Evolutionary conservation across 148 eudicot genomes (phyloP).

Genomic region (Diospyros kaki): DNA sequence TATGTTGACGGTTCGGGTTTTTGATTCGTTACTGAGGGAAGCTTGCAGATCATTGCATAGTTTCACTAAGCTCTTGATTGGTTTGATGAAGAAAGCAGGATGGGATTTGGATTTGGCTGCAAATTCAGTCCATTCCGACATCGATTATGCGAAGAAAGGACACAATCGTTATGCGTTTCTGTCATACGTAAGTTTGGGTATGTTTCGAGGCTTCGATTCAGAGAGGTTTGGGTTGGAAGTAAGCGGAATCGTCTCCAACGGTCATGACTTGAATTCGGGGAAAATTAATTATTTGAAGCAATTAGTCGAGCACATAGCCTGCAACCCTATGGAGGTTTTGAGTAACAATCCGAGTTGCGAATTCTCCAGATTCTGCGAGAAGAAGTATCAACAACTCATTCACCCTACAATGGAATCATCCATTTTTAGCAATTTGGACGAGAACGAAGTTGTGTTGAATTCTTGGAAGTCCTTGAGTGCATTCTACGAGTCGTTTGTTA

Average conservation of each 20-base stretch:
- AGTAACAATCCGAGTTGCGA: conserved; percentile 52
- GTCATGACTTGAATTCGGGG: conserved; percentile 15
- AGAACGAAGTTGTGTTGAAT: conserved; percentile 49
- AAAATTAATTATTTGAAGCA: conserved; percentile 35
- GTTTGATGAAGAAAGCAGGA: conserved; percentile 67
- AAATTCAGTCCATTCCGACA: conserved; percentile 46
- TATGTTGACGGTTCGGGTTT: conserved; percentile 59
- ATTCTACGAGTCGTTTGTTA: conserved; percentile 73
- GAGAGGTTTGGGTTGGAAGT: conserved; percentile 44
- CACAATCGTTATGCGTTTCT: conserved; percentile 68
- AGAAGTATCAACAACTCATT: conserved; percentile 72
- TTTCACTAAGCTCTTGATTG: conserved; percentile 69
- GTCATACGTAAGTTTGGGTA: conserved; percentile 69
- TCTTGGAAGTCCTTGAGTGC: conserved; percentile 79
- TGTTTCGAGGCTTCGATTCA: conserved; percentile 76
- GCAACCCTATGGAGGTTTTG: conserved; percentile 65
- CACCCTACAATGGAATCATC: conserved; percentile 88
- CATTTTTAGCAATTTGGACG: conserved; percentile 56
- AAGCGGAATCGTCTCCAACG: conserved; percentile 23
- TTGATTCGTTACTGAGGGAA: conserved; percentile 62
- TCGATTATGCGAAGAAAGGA: conserved; percentile 57
- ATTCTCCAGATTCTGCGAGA: conserved; percentile 73
- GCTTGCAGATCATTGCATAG: conserved; percentile 43
- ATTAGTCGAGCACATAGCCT: conserved; percentile 58
- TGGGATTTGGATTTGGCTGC: conserved; percentile 94